phyloP scores from a whole-genome alignment of 1,284 basidiomycete genomes.

The Irpex sp. region DNA sequence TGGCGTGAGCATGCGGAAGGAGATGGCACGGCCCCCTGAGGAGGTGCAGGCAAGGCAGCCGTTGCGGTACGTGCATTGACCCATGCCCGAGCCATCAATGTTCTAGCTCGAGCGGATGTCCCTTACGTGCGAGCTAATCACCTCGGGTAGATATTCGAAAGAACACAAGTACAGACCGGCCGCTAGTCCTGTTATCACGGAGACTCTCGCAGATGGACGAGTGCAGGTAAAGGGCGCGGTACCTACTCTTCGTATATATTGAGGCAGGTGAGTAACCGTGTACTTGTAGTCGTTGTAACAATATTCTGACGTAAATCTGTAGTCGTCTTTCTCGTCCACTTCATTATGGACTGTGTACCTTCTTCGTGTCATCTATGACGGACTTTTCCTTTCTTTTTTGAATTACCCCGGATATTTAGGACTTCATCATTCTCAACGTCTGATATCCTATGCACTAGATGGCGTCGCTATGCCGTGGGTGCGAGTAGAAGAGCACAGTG shows the following conservation, averaged over 20 bases:
- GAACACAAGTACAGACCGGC: constrained; percentile 64
- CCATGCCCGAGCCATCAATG: background rate
- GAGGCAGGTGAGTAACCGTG: background rate
- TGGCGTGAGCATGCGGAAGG: constrained; percentile 32
- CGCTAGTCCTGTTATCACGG: constrained; percentile 64
- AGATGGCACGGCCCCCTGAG: constrained; percentile 26
- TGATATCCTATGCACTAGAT: no score
- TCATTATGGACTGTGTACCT: no score
- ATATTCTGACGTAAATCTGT: background rate
- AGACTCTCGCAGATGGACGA: constrained; percentile 55
- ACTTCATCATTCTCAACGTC: no score
- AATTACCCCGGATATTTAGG: no score
- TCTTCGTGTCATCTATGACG: no score
- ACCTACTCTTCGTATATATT: constrained; percentile 24
- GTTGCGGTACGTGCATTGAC: constrained; percentile 14
- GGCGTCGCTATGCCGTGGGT: no score
- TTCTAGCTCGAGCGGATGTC: background rate
- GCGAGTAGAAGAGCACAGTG: no score
- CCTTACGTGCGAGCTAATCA: background rate
- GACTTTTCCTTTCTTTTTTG: no score
- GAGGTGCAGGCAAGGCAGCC: constrained; percentile 47
- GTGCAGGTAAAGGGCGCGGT: constrained; percentile 51
- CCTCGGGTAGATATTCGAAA: constrained; percentile 51
- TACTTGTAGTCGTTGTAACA: background rate
- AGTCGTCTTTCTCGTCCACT: background rate